Conservation (phyloP, 805 yeast species). For the Spathaspora girioi region DNA sequence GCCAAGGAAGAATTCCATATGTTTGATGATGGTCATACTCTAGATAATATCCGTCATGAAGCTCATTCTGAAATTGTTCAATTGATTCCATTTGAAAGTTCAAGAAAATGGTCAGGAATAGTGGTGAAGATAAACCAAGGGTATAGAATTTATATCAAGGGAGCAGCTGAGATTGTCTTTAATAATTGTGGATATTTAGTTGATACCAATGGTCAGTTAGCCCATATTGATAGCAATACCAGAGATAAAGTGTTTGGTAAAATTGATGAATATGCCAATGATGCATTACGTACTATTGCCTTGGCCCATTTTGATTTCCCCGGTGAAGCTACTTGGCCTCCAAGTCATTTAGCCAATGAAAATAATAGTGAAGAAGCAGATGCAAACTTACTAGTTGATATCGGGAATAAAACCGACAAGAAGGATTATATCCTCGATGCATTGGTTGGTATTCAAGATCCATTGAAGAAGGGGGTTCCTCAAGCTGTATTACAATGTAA, state of each 20-base stretch:
- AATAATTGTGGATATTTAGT: constrained; percentile 48
- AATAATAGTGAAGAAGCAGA: constrained; percentile 15
- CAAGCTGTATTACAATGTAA: constrained; percentile 84
- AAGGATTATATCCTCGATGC: constrained; percentile 54
- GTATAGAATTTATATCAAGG: constrained; percentile 72
- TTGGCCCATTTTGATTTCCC: constrained; percentile 73
- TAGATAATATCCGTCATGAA: constrained; percentile 39
- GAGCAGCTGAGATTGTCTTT: constrained; percentile 90
- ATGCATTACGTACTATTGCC: constrained; percentile 87
- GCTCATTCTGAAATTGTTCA: constrained; percentile 47
- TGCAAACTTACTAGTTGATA: constrained; percentile 26
- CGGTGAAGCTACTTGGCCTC: constrained; percentile 60
- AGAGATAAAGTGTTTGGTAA: constrained; percentile 29
- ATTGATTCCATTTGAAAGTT: constrained; percentile 85
- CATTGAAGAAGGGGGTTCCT: constrained; percentile 85
- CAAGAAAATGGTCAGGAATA: constrained; percentile 89
- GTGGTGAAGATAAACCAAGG: constrained; percentile 50
- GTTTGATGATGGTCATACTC: constrained; percentile 30
- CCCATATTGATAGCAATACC: constrained; percentile 24
- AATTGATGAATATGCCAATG: constrained; percentile 57
- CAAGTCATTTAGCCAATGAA: constrained; percentile 37
- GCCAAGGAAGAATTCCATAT: constrained; percentile 57
- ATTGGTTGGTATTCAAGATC: constrained; percentile 92
- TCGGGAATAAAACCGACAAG: constrained; percentile 20
- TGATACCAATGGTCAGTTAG: constrained; percentile 23